A percentile compares a stretch with the other conserved stretches of the same genome.
These are phyloP conservation scores for Nematodospora valgi DNA, from an alignment of 805 yeast genomes.

Conservation along the genomic window DNA sequence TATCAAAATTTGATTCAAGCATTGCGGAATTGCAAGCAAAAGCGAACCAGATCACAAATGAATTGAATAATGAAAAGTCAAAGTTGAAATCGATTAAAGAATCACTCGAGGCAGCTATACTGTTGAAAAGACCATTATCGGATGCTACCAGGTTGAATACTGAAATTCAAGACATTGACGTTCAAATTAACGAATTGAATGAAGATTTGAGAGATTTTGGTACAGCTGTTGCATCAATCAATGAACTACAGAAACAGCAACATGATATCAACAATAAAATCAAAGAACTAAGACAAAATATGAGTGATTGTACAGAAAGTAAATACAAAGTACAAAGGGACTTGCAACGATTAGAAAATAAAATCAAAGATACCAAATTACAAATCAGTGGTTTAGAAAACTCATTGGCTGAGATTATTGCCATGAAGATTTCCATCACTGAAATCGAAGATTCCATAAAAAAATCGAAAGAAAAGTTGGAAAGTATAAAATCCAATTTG, in stretches of 20 bases:
- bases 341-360: slow-evolving; percentile 43
- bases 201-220: slow-evolving; percentile 39
- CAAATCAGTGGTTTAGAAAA: slow-evolving; percentile 51
- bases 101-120: slow-evolving; percentile 5
- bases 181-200: slow-evolving; percentile 22
- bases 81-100: slow-evolving; percentile 14
- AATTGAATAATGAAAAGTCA: slow-evolving; percentile 5
- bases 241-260: slow-evolving; percentile 46
- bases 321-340: slow-evolving; percentile 46
- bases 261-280: slow-evolving; percentile 34
- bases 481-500: slow-evolving; percentile 21
- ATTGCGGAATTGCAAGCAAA: slow-evolving; percentile 3
- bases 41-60: slow-evolving; percentile 1
- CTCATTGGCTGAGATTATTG: slow-evolving; percentile 45
- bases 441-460: slow-evolving; percentile 25
- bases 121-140: slow-evolving; percentile 21
- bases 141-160: slow-evolving; percentile 32
- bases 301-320: slow-evolving; percentile 31
- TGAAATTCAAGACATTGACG: slow-evolving; percentile 25
- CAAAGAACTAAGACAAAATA: slow-evolving; percentile 35
- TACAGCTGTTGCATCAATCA: slow-evolving; percentile 30
- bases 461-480: slow-evolving; percentile 18
- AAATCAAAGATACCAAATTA: slow-evolving; percentile 51
- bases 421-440: slow-evolving; percentile 33
- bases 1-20: slow-evolving; percentile 8